Conservation (phyloP, 306 rosid species). For the Ceratonia siliqua region DNA sequence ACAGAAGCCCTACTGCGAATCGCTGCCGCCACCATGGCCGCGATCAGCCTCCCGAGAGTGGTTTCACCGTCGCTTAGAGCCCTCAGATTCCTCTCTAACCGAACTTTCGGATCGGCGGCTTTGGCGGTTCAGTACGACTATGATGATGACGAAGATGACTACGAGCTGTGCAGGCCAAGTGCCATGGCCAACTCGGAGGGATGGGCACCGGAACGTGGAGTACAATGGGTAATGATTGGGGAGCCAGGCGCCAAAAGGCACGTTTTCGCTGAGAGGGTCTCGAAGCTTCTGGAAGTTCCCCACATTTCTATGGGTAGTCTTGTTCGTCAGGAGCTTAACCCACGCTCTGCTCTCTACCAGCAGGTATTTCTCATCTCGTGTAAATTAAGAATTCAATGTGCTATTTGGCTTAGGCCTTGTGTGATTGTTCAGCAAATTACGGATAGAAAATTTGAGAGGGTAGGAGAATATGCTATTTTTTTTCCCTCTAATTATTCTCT, state of each 20-base stretch:
- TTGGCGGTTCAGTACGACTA: conserved; percentile 49
- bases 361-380: conserved; percentile 33
- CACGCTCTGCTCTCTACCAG: conserved; percentile 61
- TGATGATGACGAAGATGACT: conserved; percentile 42
- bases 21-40: conserved; percentile 21
- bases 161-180: conserved; percentile 9
- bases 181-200: conserved; percentile 47
- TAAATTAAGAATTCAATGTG: neutral
- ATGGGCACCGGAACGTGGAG: conserved; percentile 55
- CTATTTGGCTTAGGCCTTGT: neutral
- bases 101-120: conserved; percentile 57
- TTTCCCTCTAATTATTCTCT: neutral
- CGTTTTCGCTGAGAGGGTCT: conserved; percentile 60
- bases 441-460: neutral
- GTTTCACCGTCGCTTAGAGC: conserved; percentile 25
- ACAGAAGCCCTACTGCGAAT: neutral
- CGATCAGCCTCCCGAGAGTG: conserved; percentile 37
- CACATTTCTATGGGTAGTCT: conserved; percentile 67
- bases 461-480: neutral
- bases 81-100: neutral
- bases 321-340: conserved; percentile 69
- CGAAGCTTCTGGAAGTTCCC: conserved; percentile 67
- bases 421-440: neutral
- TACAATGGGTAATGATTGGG: conserved; percentile 69
- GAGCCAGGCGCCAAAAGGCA: conserved; percentile 54